Percentiles rank a stretch among this genome's conserved stretches.
Conservation (phyloP, 2,329 filamentous ascomycete species). For the Juglanconis sp. region DNA sequence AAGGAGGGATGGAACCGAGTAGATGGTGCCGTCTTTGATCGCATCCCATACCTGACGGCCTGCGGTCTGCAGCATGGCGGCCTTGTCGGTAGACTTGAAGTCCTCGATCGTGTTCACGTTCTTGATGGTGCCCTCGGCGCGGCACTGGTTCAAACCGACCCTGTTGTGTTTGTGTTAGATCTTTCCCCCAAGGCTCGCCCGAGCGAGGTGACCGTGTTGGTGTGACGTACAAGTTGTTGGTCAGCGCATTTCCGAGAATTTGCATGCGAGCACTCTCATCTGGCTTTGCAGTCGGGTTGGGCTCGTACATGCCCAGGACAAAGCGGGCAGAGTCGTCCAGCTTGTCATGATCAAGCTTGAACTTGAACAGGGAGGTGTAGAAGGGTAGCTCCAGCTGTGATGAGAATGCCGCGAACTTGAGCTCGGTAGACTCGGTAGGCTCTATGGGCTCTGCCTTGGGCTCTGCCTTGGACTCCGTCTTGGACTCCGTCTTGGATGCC, state of each 20-base stretch:
- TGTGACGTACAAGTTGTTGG: slow-evolving; percentile 69
- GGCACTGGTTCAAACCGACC: slow-evolving; percentile 66
- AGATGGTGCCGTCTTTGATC: slow-evolving; percentile 93
- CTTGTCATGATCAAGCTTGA: slow-evolving; percentile 96
- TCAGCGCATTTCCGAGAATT: slow-evolving; percentile 81
- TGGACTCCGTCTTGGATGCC: not conserved
- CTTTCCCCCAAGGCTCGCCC: not conserved
- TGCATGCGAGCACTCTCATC: slow-evolving; percentile 85
- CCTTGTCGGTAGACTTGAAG: slow-evolving; percentile 80
- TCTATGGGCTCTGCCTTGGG: not conserved
- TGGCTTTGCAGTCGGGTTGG: slow-evolving; percentile 66
- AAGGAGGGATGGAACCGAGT: slow-evolving; percentile 87
- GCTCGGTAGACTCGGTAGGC: slow-evolving; percentile 28
- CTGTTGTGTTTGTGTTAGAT: slow-evolving; percentile 37
- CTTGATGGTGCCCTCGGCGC: slow-evolving; percentile 89
- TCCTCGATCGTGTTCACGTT: slow-evolving; percentile 96
- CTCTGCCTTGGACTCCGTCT: not conserved
- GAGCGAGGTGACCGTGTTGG: not conserved
- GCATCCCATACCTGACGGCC: slow-evolving; percentile 93
- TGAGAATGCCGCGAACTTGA: slow-evolving; percentile 81
- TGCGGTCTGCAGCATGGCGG: slow-evolving; percentile 71
- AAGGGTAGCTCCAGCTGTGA: slow-evolving; percentile 96
- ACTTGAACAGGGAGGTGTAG: slow-evolving; percentile 85
- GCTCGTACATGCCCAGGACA: slow-evolving; percentile 84
- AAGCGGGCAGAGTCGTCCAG: slow-evolving; percentile 89